Percentiles rank a stretch among this genome's conserved stretches.
Evolutionary conservation across 495 filamentous ascomycete species (phyloP).

Genomic region (Aspergillus affinis): DNA sequence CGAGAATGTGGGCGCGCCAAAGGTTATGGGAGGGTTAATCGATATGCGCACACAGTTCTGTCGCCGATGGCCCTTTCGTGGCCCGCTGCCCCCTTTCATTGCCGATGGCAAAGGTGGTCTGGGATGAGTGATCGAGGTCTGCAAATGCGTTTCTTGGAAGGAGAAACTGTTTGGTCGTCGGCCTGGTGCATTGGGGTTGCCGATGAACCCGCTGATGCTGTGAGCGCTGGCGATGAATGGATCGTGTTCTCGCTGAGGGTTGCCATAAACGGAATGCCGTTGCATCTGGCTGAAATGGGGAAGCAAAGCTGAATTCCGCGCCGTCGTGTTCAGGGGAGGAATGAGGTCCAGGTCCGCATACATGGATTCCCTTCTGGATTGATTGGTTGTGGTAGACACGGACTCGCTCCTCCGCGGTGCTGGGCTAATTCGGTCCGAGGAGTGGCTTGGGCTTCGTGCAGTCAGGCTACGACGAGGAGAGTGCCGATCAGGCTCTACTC

Average conservation of each 20-base stretch:
- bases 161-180: constrained; percentile 13
- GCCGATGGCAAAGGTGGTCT: constrained; percentile 36
- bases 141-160: constrained; percentile 27
- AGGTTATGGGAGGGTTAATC: constrained; percentile 42
- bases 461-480: constrained; percentile 45
- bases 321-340: constrained; percentile 13
- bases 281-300: constrained; percentile 33
- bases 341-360: constrained; percentile 17
- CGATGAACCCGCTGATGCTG: not conserved
- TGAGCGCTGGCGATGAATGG: constrained; percentile 30
- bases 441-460: constrained; percentile 30
- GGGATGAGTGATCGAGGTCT: constrained; percentile 21
- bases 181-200: constrained; percentile 1
- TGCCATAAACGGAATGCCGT: constrained; percentile 27
- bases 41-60: constrained; percentile 53
- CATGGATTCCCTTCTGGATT: constrained; percentile 20
- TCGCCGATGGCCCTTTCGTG: constrained; percentile 44
- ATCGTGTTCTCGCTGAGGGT: constrained; percentile 27
- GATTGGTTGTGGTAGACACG: constrained; percentile 25
- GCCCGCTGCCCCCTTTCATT: constrained; percentile 36
- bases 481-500: constrained; percentile 23
- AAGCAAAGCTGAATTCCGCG: constrained; percentile 24
- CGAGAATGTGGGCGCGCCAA: constrained; percentile 35
- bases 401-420: constrained; percentile 41
- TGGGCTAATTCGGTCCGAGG: constrained; percentile 25